Conservation (phyloP, 73 alveolate species). For the Paramecium tetraurelia region DNA sequence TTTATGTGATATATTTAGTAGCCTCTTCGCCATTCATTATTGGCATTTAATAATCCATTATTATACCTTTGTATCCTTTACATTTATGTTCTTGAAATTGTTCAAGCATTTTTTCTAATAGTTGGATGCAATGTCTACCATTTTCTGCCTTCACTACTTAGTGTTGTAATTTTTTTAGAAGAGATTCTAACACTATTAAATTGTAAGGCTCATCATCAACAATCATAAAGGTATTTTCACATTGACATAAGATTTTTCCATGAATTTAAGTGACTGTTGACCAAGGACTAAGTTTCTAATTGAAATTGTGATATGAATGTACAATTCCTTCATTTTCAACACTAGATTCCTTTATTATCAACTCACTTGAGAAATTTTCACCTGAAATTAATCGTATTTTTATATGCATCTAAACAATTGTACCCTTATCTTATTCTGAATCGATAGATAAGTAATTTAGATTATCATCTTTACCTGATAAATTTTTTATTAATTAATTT, state of each 20-base stretch:
- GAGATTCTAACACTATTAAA: background rate
- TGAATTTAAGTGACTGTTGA: background rate
- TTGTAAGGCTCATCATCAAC: slow-evolving; percentile 50
- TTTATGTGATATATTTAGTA: background rate
- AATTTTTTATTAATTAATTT: background rate
- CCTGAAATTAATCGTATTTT: background rate
- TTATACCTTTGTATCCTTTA: background rate
- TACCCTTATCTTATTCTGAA: background rate
- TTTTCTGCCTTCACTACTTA: background rate
- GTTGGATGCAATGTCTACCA: background rate
- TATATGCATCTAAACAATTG: background rate
- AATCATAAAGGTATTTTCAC: background rate
- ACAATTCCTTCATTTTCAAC: background rate
- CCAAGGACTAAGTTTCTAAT: background rate
- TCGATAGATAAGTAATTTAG: background rate
- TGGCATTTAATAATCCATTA: slow-evolving; percentile 49
- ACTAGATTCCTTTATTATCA: background rate
- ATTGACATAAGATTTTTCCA: background rate
- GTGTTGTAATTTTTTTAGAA: background rate
- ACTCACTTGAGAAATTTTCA: background rate
- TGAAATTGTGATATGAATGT: background rate
- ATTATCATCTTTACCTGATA: background rate
- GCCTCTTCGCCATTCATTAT: slow-evolving; percentile 35
- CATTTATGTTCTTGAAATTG: slow-evolving; percentile 21
- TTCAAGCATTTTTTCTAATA: background rate